Evolutionary conservation across 2,329 filamentous ascomycete genomes (phyloP).

Genomic region (Elsinoe australis): DNA sequence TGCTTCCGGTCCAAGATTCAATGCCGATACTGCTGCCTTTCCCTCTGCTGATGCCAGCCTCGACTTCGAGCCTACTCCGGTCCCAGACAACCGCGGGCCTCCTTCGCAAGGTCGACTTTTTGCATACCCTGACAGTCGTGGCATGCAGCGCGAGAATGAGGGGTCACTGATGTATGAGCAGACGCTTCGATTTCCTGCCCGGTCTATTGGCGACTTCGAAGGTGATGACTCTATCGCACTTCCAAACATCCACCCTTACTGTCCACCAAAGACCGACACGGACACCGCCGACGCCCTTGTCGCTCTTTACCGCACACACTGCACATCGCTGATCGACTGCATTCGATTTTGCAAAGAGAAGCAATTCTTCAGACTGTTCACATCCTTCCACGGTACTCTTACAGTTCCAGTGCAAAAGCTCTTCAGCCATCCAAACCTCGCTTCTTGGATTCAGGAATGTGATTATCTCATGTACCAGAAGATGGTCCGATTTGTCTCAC

Average conservation of each 20-base stretch:
- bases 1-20: conserved; percentile 36
- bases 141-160: conserved; percentile 34
- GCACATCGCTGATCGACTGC: conserved; percentile 89
- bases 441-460: conserved; percentile 89
- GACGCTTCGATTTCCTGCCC: conserved; percentile 55
- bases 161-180: conserved; percentile 50
- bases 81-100: conserved; percentile 29
- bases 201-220: conserved; percentile 48
- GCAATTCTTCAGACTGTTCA: conserved; percentile 90
- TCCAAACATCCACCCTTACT: conserved; percentile 77
- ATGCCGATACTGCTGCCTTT: conserved; percentile 43
- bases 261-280: conserved; percentile 72
- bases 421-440: conserved; percentile 70
- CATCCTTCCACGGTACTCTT: conserved; percentile 89
- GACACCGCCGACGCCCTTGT: conserved; percentile 80
- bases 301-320: conserved; percentile 87
- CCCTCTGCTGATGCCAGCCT: conserved; percentile 31
- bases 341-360: conserved; percentile 96
- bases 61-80: conserved; percentile 26
- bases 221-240: conserved; percentile 66
- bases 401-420: conserved; percentile 95
- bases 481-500: conserved; percentile 86
- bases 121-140: conserved; percentile 38
- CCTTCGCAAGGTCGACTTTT: conserved; percentile 41
- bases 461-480: conserved; percentile 95